Evolutionary conservation across 2,329 filamentous ascomycete species (phyloP).

Genomic region (Aspergillus novofumigatus): DNA sequence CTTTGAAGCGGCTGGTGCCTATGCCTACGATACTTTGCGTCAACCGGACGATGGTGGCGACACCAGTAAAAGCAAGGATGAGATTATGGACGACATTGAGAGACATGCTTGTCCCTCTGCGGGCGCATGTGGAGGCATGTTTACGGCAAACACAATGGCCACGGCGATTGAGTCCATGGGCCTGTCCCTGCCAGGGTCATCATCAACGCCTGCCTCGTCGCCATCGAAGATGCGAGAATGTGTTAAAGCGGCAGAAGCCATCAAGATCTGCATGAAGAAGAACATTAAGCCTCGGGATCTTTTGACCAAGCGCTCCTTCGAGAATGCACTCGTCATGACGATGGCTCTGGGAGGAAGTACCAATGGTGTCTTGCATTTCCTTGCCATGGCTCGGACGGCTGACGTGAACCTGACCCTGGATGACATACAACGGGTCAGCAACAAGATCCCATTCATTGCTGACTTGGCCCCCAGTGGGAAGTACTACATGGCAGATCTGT

Average conservation of each 20-base stretch:
- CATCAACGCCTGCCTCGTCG: conserved; percentile 73
- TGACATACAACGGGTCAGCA: conserved; percentile 74
- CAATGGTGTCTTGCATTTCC: conserved; percentile 82
- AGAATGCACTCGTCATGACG: conserved; percentile 84
- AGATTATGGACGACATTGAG: conserved; percentile 82
- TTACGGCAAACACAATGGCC: conserved; percentile 91
- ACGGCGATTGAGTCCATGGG: conserved; percentile 88
- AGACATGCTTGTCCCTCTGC: conserved; percentile 70
- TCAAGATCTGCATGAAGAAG: conserved; percentile 73
- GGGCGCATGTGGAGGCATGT: conserved; percentile 88
- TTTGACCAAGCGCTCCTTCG: conserved; percentile 73
- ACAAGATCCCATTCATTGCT: conserved; percentile 81
- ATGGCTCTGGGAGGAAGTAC: conserved; percentile 90
- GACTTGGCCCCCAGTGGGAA: conserved; percentile 79
- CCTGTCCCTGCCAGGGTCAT: conserved; percentile 75
- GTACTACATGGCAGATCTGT: conserved; percentile 85
- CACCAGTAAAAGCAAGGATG: conserved; percentile 63
- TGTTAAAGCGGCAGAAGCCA: conserved; percentile 72
- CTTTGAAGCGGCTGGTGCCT: conserved; percentile 82
- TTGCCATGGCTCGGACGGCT: conserved; percentile 85
- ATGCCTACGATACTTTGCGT: conserved; percentile 67
- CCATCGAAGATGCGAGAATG: conserved; percentile 86
- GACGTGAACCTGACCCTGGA: conserved; percentile 73
- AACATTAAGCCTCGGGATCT: conserved; percentile 78
- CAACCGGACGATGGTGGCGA: conserved; percentile 64